Conservation (phyloP, 192 early-diverging fungal species). For the Gigaspora rosea region DNA sequence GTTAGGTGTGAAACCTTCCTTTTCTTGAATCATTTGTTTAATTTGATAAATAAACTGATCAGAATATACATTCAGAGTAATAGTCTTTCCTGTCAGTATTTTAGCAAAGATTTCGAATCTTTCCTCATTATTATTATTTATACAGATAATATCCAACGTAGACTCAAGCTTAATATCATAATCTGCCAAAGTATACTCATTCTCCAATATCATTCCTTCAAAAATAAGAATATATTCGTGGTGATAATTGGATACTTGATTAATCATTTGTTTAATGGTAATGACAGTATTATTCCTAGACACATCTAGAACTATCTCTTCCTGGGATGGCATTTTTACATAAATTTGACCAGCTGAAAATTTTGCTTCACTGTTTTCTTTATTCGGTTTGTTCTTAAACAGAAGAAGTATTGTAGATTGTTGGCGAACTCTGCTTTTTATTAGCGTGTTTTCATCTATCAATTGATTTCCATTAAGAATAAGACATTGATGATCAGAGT, state of each 20-base stretch:
- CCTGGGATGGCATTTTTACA: no score
- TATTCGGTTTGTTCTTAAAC: no score
- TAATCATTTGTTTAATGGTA: no score
- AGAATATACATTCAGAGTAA: slow-evolving; percentile 80
- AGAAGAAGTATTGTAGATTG: no score
- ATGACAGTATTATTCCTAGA: no score
- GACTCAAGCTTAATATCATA: not conserved
- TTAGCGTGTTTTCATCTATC: no score
- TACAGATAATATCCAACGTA: not conserved
- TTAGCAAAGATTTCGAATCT: slow-evolving; percentile 30
- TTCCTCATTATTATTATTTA: not conserved
- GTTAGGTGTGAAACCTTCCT: slow-evolving; percentile 32
- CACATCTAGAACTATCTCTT: no score
- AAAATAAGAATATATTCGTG: not conserved
- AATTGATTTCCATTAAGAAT: not conserved
- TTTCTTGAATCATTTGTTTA: slow-evolving; percentile 69
- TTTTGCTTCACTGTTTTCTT: no score
- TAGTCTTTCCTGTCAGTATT: slow-evolving; percentile 86
- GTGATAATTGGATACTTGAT: no score
- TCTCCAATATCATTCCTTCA: not conserved
- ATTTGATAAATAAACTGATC: slow-evolving; percentile 68
- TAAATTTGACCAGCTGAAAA: no score
- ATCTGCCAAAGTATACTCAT: not conserved
- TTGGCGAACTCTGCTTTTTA: no score
- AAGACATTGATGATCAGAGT: not conserved